Evolutionary conservation across 2,329 filamentous ascomycete species (phyloP).

Genomic region (Penicillium aurantiogriseum): DNA sequence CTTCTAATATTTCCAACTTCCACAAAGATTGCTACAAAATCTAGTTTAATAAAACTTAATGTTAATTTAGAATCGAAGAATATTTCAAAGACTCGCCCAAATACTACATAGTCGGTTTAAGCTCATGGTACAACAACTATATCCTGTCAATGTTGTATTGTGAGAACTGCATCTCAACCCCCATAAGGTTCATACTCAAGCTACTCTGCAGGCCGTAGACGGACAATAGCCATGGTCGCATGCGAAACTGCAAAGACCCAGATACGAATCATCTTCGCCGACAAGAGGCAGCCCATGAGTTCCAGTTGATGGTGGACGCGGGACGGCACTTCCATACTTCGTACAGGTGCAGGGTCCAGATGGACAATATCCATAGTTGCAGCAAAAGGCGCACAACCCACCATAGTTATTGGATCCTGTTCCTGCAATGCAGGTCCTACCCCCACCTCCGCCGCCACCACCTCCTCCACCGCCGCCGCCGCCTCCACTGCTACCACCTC

Average conservation of each 20-base stretch:
- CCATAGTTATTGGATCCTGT: conserved; percentile 31
- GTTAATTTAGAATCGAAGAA: not conserved
- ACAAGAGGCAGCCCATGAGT: conserved; percentile 20
- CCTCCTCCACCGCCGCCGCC: not conserved
- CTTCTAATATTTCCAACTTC: not conserved
- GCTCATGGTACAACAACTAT: no score
- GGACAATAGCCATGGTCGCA: conserved; percentile 52
- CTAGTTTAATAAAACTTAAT: not conserved
- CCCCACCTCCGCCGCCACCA: not conserved
- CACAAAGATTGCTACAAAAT: not conserved
- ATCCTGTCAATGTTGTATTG: no score
- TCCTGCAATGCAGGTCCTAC: conserved; percentile 25
- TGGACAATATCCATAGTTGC: conserved; percentile 33
- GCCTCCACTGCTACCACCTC: not conserved
- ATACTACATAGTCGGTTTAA: not conserved
- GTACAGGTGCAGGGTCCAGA: conserved; percentile 34
- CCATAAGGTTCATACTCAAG: not conserved
- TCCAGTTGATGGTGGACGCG: conserved; percentile 26
- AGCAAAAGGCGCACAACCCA: conserved; percentile 33
- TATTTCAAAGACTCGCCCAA: accelerated
- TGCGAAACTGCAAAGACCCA: conserved; percentile 49
- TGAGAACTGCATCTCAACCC: not conserved
- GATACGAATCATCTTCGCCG: conserved; percentile 37
- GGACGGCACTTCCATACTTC: conserved; percentile 21
- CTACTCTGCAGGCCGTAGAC: conserved; percentile 21